These are phyloP conservation scores for Tarenaya hassleriana DNA, from an alignment of 345 rosid genomes.

Conservation along the genomic window DNA sequence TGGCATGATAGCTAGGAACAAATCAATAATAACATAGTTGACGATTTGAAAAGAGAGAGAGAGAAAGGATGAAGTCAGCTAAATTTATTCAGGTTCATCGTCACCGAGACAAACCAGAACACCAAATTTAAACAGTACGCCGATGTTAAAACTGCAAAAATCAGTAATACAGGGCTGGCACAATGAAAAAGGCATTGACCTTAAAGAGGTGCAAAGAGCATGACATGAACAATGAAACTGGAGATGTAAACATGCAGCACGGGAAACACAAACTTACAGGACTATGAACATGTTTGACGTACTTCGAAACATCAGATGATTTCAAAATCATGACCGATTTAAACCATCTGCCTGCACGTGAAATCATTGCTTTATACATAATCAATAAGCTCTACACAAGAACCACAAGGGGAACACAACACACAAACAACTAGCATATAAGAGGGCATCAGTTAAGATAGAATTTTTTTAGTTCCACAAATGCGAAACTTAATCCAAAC, in stretches of 20 bases:
- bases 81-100: neutral
- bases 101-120: neutral
- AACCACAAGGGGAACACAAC: constrained; percentile 4
- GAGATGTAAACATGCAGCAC: constrained; percentile 1
- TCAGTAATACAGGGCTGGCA: constrained; percentile 11
- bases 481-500: too few relatives aligned
- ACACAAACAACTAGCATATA: too few relatives aligned
- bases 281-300: constrained; percentile 21
- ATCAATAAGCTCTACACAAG: too few relatives aligned
- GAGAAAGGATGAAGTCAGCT: neutral
- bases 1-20: constrained; percentile 4
- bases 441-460: too few relatives aligned
- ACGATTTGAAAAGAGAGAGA: neutral
- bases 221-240: neutral
- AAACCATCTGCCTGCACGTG: constrained; percentile 30
- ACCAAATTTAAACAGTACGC: constrained; percentile 16
- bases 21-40: neutral
- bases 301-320: constrained; percentile 28
- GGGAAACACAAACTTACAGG: constrained; percentile 31
- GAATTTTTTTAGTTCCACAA: too few relatives aligned
- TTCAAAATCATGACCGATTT: constrained; percentile 24
- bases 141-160: constrained; percentile 15
- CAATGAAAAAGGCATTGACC: neutral
- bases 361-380: constrained; percentile 13
- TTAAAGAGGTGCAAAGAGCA: neutral